A percentile compares a stretch with the other conserved stretches of the same genome.
Conservation (phyloP, 208 protist species). For the Endotrypanum monterogeii region DNA sequence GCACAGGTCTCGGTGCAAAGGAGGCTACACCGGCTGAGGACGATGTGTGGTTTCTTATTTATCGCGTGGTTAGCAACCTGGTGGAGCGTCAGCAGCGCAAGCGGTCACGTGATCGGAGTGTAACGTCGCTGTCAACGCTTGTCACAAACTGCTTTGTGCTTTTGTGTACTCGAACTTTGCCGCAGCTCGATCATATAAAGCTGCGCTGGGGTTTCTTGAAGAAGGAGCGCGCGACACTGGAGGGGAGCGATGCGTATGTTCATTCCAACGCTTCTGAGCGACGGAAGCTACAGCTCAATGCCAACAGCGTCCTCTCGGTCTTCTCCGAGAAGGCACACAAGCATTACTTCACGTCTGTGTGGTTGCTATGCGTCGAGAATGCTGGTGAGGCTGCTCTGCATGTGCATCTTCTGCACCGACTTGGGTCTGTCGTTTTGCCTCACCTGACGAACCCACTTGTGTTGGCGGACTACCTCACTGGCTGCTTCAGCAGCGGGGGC, state of each 20-base stretch:
- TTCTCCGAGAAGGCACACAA: constrained; percentile 84
- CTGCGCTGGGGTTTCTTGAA: constrained; percentile 73
- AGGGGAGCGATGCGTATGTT: constrained; percentile 69
- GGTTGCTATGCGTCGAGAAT: constrained; percentile 72
- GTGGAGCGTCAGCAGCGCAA: constrained; percentile 57
- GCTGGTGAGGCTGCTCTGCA: constrained; percentile 60
- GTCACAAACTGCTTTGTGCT: constrained; percentile 80
- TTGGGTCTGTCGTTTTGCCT: constrained; percentile 71
- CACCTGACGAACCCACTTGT: constrained; percentile 86
- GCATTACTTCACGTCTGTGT: constrained; percentile 82
- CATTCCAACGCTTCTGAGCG: constrained; percentile 72
- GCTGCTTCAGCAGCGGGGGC: constrained; percentile 84
- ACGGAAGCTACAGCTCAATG: constrained; percentile 57
- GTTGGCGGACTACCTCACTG: constrained; percentile 84
- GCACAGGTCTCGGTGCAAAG: constrained; percentile 17
- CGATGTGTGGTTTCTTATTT: constrained; percentile 84
- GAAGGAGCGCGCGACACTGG: constrained; percentile 49
- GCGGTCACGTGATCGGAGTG: constrained; percentile 37
- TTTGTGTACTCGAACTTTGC: constrained; percentile 59
- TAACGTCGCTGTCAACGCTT: constrained; percentile 23
- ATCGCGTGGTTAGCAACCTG: constrained; percentile 43
- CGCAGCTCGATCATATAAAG: constrained; percentile 47
- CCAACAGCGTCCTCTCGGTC: constrained; percentile 61
- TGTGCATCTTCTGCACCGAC: constrained; percentile 80
- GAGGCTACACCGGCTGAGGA: constrained; percentile 32